Conservation (phyloP, 1,139 yeast genomes). For the Zhuliangozyma blackwelliae region DNA sequence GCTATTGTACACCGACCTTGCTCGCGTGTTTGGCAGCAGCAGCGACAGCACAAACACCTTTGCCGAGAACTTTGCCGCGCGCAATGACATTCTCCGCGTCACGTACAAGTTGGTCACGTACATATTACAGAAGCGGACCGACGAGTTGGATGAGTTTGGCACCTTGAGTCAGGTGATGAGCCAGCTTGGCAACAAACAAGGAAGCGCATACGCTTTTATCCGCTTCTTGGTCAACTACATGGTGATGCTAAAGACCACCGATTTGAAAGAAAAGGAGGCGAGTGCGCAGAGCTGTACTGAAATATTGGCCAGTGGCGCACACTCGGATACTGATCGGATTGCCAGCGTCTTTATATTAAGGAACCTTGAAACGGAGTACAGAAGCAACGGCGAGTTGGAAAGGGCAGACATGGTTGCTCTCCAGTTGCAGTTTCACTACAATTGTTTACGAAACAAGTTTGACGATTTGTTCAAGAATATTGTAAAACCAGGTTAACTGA, state of each 20-base stretch:
- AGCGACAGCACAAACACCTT: constrained; percentile 15
- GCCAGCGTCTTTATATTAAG: constrained; percentile 19
- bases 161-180: not conserved
- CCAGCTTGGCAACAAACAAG: not conserved
- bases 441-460: constrained; percentile 14
- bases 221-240: constrained; percentile 2
- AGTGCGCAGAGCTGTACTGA: not conserved
- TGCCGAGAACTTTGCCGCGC: constrained; percentile 15
- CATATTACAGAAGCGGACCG: not conserved
- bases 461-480: constrained; percentile 11
- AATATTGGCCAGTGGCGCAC: not conserved
- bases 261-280: not conserved
- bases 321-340: constrained; percentile 9
- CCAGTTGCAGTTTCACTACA: constrained; percentile 16
- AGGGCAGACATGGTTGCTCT: constrained; percentile 20
- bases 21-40: constrained; percentile 12
- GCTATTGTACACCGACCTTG: constrained; percentile 16
- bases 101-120: constrained; percentile 8
- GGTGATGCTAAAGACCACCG: constrained; percentile 3
- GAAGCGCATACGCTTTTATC: constrained; percentile 2
- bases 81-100: constrained; percentile 12
- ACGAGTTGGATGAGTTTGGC: not conserved
- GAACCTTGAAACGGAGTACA: constrained; percentile 14
- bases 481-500: constrained; percentile 4
- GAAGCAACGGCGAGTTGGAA: constrained; percentile 19